These are phyloP conservation scores for Flueggea neowawraea DNA, from an alignment of 441 rosid species.

Conservation along the genomic window DNA sequence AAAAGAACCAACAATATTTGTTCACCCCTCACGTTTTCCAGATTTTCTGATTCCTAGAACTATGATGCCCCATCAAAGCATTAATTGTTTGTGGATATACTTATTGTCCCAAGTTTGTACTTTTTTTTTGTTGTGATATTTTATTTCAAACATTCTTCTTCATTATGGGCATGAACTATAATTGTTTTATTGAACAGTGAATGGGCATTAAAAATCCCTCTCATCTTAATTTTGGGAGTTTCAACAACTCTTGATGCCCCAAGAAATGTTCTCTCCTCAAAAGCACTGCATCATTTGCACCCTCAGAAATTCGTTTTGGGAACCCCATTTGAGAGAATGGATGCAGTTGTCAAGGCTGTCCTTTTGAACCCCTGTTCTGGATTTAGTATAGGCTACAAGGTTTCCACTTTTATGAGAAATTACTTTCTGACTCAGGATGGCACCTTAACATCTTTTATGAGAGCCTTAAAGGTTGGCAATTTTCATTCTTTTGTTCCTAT, in stretches of 20 bases:
- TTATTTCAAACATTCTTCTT: slow-evolving; percentile 11
- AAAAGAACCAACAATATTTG: too few species aligned
- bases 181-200: slow-evolving; percentile 37
- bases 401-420: slow-evolving; percentile 69
- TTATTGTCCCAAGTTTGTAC: too few species aligned
- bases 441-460: slow-evolving; percentile 75
- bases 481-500: slow-evolving; percentile 4
- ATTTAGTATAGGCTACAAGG: slow-evolving; percentile 71
- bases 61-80: too few species aligned
- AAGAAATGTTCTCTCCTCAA: slow-evolving; percentile 57
- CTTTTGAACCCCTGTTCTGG: slow-evolving; percentile 74
- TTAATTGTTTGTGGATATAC: too few species aligned
- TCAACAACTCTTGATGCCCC: slow-evolving; percentile 82
- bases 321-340: slow-evolving; percentile 79
- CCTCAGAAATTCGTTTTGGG: slow-evolving; percentile 71
- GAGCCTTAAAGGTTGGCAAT: slow-evolving; percentile 77
- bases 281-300: slow-evolving; percentile 57
- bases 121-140: too few species aligned
- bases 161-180: too few species aligned
- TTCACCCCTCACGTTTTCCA: too few species aligned
- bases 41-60: too few species aligned
- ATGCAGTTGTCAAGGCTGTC: slow-evolving; percentile 78
- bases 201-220: slow-evolving; percentile 85
- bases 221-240: slow-evolving; percentile 75
- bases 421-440: slow-evolving; percentile 85